Evolutionary conservation across 129 eudicot genomes (phyloP).

Genomic region (Flaveria brownii): DNA sequence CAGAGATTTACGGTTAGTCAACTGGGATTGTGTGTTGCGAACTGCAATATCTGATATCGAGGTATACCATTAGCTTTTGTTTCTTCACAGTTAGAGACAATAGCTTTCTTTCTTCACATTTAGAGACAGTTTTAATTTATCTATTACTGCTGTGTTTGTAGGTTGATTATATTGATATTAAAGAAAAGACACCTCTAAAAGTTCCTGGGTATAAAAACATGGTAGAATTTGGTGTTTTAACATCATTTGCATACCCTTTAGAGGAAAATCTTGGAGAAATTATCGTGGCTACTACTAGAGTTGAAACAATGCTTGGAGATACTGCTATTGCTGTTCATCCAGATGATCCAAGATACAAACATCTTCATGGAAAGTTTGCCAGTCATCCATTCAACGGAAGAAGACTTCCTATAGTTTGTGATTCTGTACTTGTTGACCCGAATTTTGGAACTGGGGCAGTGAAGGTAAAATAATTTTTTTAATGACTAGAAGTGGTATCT

Average conservation of each 20-base stretch:
- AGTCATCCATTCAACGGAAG: slow-evolving; percentile 85
- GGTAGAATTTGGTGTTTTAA: slow-evolving; percentile 87
- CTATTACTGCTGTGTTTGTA: slow-evolving; percentile 29
- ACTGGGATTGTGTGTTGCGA: slow-evolving; percentile 95
- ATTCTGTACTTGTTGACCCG: slow-evolving; percentile 83
- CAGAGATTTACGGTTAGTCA: slow-evolving; percentile 88
- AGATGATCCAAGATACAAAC: slow-evolving; percentile 76
- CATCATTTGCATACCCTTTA: slow-evolving; percentile 92
- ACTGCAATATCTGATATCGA: slow-evolving; percentile 98
- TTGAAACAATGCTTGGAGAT: slow-evolving; percentile 98
- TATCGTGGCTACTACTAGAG: slow-evolving; percentile 91
- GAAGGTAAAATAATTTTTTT: slow-evolving; percentile 50
- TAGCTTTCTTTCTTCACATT: not conserved
- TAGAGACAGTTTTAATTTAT: not conserved
- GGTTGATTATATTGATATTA: slow-evolving; percentile 87
- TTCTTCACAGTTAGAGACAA: not conserved
- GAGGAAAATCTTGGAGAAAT: slow-evolving; percentile 83
- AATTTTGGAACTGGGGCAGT: slow-evolving; percentile 96
- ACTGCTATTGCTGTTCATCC: slow-evolving; percentile 97
- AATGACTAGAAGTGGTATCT: not conserved
- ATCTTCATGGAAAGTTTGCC: slow-evolving; percentile 86
- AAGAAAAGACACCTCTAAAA: slow-evolving; percentile 65
- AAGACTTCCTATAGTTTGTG: slow-evolving; percentile 83
- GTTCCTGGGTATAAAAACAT: slow-evolving; percentile 79
- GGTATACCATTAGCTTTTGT: slow-evolving; percentile 39